Conservation (phyloP, 2,329 filamentous ascomycete genomes). For the Gyromitra esculenta region DNA sequence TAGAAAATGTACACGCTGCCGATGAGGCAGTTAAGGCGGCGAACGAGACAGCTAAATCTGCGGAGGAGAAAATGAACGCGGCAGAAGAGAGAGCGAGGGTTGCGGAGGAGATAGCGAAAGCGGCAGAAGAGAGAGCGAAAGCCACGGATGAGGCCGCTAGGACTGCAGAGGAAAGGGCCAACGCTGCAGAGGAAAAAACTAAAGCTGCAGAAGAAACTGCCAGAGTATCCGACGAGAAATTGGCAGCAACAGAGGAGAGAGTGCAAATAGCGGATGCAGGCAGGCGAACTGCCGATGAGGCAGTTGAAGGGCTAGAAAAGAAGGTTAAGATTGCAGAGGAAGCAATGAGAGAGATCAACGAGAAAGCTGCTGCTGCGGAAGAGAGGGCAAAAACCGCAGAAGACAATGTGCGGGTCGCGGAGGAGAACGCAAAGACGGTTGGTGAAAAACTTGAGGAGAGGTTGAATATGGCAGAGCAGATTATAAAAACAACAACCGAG, state of each 20-base stretch:
- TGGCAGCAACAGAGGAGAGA: conserved; percentile 1
- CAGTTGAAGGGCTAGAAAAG: neutral
- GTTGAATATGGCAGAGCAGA: conserved; percentile 4
- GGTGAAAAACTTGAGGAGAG: conserved; percentile 29
- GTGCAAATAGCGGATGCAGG: conserved; percentile 7
- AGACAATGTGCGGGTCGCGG: conserved; percentile 29
- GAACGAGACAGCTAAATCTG: conserved; percentile 59
- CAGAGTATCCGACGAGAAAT: neutral
- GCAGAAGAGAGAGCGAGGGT: conserved; percentile 20
- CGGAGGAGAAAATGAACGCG: conserved; percentile 56
- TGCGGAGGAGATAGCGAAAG: conserved; percentile 16
- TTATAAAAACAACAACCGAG: conserved; percentile 1
- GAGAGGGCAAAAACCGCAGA: conserved; percentile 47
- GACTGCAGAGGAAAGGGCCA: conserved; percentile 45
- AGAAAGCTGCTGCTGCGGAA: conserved; percentile 7
- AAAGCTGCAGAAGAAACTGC: conserved; percentile 27
- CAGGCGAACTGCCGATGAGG: conserved; percentile 14
- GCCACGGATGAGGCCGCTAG: conserved; percentile 46
- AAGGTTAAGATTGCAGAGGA: conserved; percentile 11
- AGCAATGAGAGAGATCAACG: neutral
- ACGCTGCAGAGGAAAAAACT: conserved; percentile 10
- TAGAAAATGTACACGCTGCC: conserved; percentile 37
- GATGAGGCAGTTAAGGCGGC: conserved; percentile 57
- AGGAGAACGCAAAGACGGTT: conserved; percentile 46
- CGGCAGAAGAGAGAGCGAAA: conserved; percentile 22